Evolutionary conservation across 345 rosid genomes (phyloP).

Genomic region (Dimocarpus longan): DNA sequence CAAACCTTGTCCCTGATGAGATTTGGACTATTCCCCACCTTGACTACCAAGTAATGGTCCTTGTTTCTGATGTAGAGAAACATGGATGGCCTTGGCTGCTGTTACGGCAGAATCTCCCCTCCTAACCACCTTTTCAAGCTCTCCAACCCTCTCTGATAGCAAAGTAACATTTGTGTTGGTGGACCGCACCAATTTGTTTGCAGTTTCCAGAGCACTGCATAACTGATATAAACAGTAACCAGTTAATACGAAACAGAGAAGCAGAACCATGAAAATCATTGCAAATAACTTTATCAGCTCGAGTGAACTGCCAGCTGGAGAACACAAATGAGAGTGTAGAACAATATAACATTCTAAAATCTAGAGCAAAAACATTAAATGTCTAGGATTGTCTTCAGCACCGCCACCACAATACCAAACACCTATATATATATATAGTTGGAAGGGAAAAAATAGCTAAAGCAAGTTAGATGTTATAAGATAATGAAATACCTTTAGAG

Average conservation of each 20-base stretch:
- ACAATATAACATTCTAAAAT: too few species aligned
- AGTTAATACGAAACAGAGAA: background rate
- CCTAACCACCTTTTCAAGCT: slow-evolving; percentile 74
- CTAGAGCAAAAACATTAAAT: too few species aligned
- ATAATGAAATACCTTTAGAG: slow-evolving; percentile 59
- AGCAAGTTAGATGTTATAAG: too few species aligned
- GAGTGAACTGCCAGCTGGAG: too few species aligned
- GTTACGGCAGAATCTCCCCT: slow-evolving; percentile 71
- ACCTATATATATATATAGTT: too few species aligned
- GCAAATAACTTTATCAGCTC: too few species aligned
- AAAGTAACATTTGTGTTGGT: slow-evolving; percentile 51
- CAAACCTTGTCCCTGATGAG: background rate
- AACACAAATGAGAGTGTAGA: too few species aligned
- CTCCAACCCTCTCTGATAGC: slow-evolving; percentile 59
- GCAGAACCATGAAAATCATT: background rate
- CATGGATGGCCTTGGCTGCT: slow-evolving; percentile 47
- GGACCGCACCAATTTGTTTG: slow-evolving; percentile 71
- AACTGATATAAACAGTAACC: slow-evolving; percentile 43
- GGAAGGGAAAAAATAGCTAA: too few species aligned
- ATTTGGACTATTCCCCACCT: background rate
- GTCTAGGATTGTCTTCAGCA: too few species aligned
- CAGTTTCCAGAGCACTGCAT: slow-evolving; percentile 74
- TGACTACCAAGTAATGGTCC: slow-evolving; percentile 11
- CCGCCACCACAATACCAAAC: too few species aligned
- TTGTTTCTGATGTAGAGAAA: slow-evolving; percentile 29